A percentile compares a stretch with the other conserved stretches of the same genome.
These are phyloP conservation scores for Herpetospermum pedunculosum DNA, from an alignment of 306 rosid genomes.

Conservation along the genomic window DNA sequence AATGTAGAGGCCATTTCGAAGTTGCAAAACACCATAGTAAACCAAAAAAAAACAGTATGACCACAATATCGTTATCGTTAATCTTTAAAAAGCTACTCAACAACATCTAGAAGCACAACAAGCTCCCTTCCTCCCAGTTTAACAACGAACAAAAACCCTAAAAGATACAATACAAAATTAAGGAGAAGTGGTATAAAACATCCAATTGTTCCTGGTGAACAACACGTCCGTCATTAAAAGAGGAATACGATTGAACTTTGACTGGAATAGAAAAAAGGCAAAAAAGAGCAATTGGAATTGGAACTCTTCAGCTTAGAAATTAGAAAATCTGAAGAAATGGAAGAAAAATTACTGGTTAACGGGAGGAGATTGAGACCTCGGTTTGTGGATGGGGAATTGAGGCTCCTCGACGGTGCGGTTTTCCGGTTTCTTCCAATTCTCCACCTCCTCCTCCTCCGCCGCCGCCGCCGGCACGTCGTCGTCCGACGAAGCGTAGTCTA, in stretches of 20 bases:
- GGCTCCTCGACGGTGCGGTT: not conserved
- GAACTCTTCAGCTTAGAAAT: not conserved
- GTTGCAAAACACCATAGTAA: no score
- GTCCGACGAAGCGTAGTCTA: constrained; percentile 82
- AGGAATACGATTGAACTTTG: not conserved
- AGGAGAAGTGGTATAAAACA: not conserved
- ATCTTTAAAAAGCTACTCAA: not conserved
- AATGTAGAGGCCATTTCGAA: no score
- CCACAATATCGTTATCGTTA: not conserved
- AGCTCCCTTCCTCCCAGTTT: not conserved
- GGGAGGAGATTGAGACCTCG: constrained; percentile 20
- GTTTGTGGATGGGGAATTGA: not conserved
- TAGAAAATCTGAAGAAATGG: not conserved
- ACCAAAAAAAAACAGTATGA: no score
- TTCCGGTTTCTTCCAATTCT: constrained; percentile 20
- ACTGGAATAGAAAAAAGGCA: not conserved
- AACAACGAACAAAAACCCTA: not conserved
- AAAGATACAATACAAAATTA: not conserved
- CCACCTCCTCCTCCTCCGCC: constrained; percentile 16
- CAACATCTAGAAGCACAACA: not conserved
- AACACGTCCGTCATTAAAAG: not conserved
- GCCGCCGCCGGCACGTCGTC: constrained; percentile 47
- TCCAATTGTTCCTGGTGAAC: not conserved
- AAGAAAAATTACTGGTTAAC: constrained; percentile 27
- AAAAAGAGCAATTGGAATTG: not conserved